Evolutionary conservation across 345 rosid genomes (phyloP).

Genomic region (Cochlearia excelsa): DNA sequence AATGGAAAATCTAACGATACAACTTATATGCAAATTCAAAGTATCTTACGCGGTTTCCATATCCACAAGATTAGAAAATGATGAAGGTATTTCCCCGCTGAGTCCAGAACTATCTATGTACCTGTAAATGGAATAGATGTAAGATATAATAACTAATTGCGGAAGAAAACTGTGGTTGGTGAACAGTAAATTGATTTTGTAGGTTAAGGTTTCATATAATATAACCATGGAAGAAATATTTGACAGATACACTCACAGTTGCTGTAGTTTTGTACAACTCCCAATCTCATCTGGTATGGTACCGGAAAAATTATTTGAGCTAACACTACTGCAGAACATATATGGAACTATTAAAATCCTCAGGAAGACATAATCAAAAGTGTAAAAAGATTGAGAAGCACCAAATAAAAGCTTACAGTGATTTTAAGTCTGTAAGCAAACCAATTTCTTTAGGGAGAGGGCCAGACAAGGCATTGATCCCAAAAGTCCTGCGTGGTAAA

Average conservation of each 20-base stretch:
- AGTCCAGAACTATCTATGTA: slow-evolving; percentile 55
- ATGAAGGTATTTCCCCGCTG: slow-evolving; percentile 53
- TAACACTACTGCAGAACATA: slow-evolving; percentile 38
- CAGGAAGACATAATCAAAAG: not conserved
- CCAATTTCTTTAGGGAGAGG: slow-evolving; percentile 71
- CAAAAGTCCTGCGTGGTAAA: slow-evolving; percentile 41
- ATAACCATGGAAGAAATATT: not conserved
- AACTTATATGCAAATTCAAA: not conserved
- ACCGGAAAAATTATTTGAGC: slow-evolving; percentile 66
- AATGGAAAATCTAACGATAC: slow-evolving; percentile 1
- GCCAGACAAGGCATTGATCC: slow-evolving; percentile 56
- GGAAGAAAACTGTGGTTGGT: not conserved
- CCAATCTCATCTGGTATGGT: slow-evolving; percentile 65
- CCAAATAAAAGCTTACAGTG: slow-evolving; percentile 43
- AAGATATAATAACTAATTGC: not conserved
- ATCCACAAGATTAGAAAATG: slow-evolving; percentile 42
- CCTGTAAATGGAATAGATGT: slow-evolving; percentile 33
- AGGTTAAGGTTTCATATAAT: not conserved
- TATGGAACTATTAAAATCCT: not conserved
- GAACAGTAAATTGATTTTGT: not conserved
- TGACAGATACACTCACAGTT: slow-evolving; percentile 50
- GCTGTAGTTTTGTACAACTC: slow-evolving; percentile 40
- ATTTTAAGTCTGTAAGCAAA: slow-evolving; percentile 45
- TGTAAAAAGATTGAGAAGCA: slow-evolving; percentile 7
- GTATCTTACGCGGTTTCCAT: slow-evolving; percentile 31